Evolutionary conservation across 345 rosid genomes (phyloP).

Genomic region (Salix dunnii): DNA sequence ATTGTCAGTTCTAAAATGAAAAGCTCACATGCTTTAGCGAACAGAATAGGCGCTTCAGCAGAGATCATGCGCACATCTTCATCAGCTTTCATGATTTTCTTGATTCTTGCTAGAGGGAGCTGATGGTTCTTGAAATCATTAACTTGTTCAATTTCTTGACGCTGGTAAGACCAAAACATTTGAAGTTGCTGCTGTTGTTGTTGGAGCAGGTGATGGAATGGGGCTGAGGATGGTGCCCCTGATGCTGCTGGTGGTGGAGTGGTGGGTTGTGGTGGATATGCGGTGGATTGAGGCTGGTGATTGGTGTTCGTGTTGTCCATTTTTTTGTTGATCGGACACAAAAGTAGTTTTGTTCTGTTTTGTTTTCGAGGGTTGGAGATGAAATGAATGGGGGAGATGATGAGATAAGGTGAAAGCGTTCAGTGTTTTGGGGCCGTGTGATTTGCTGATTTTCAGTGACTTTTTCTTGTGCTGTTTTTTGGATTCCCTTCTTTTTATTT

Average conservation of each 20-base stretch:
- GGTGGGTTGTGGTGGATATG: conserved; percentile 49
- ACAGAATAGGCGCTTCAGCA: conserved; percentile 88
- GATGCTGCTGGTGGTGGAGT: conserved; percentile 19
- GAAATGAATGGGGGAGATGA: conserved; percentile 15
- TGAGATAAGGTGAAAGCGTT: conserved; percentile 2
- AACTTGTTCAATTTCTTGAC: conserved; percentile 86
- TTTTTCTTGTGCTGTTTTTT: not conserved
- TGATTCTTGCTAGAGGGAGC: conserved; percentile 89
- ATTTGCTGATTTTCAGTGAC: not conserved
- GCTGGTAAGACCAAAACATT: conserved; percentile 86
- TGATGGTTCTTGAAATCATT: conserved; percentile 96
- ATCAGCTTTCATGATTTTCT: conserved; percentile 98
- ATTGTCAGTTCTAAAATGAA: conserved; percentile 91
- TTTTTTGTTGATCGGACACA: not conserved
- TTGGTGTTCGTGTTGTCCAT: conserved; percentile 23
- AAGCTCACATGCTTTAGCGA: conserved; percentile 93
- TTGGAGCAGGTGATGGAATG: conserved; percentile 76
- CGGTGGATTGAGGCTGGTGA: conserved; percentile 52
- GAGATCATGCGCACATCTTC: conserved; percentile 99
- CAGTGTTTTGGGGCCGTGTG: not conserved
- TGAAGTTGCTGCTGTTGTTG: conserved; percentile 93
- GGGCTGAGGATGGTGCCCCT: conserved; percentile 40
- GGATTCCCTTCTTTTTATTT: not conserved
- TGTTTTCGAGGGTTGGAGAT: not conserved
- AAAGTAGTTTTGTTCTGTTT: not conserved